Evolutionary conservation across 129 eudicot species (phyloP).

Genomic region (Centella asiatica): DNA sequence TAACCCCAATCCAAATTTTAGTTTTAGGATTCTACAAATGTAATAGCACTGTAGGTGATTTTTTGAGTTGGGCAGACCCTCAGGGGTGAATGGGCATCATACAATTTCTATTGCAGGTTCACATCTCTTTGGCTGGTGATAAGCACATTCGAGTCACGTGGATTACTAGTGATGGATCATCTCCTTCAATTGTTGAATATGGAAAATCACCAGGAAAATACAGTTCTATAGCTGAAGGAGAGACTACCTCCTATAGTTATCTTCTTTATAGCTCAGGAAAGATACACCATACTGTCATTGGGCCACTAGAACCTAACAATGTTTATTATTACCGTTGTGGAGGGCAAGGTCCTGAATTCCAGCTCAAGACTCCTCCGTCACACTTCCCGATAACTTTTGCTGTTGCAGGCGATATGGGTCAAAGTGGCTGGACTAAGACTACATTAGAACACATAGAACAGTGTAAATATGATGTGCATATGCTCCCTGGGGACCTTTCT

Average conservation of each 20-base stretch:
- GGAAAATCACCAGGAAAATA: conserved; percentile 75
- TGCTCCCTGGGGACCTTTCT: conserved; percentile 89
- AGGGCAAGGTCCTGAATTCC: conserved; percentile 69
- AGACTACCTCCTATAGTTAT: conserved; percentile 58
- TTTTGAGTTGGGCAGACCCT: not conserved
- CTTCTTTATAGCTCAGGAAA: conserved; percentile 61
- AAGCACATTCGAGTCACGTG: conserved; percentile 66
- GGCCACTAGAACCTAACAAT: conserved; percentile 63
- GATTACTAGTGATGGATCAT: conserved; percentile 46
- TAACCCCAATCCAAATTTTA: no score
- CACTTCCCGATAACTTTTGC: conserved; percentile 74
- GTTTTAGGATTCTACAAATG: no score
- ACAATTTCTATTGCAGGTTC: conserved; percentile 52
- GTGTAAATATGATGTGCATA: conserved; percentile 69
- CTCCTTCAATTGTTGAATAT: conserved; percentile 70
- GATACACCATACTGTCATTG: conserved; percentile 85
- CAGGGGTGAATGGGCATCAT: not conserved
- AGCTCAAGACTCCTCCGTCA: conserved; percentile 74
- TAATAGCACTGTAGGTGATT: not conserved
- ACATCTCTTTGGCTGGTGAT: conserved; percentile 78
- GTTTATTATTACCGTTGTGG: conserved; percentile 81
- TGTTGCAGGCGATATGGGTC: conserved; percentile 94
- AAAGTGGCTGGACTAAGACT: conserved; percentile 91
- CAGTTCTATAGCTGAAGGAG: conserved; percentile 46
- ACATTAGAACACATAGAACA: conserved; percentile 72